Base-by-base conservation (phyloP, 371 early-diverging fungal species). In the Homolaphlyctis polyrhiza region DNA sequence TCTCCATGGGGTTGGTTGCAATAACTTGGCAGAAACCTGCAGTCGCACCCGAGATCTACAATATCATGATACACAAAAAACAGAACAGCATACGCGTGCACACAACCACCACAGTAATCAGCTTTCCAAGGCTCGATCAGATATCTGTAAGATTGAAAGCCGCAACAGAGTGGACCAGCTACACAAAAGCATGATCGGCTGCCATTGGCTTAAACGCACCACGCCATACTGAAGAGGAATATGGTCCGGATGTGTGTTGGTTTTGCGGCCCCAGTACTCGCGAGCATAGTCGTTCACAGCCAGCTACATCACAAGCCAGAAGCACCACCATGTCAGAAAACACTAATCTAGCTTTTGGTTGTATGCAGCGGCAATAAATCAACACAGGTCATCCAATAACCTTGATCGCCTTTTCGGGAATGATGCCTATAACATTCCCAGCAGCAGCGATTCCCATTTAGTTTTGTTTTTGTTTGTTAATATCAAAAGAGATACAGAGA, bases 1-100 rank as follows among this genome's bases (percentile, higher is more conserved):
- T 82, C 69, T 83, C 83, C 83, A 83, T 83, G 0, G 84, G 84
- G 60, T 81, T 83, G 0, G 84, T 83, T 0, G 77, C 83, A 50
- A 83, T 66, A 23, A 83, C 80, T 71, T 83, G 84, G 70, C 81
- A 82, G 25, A 79, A 61, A 1, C 83, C 83, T 0, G 83, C 83
- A 0, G 74, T 69, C 0, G 81, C 83, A 0, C 83, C 83, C 2
- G 83, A 70, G 25, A 70, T 2, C 66, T 61, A 39, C 47, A 47
- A 25, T 11, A 18, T 18, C 39, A 18, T 39, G 39, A 18, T 39
- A 8, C 8, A 18, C 39, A 8, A 39, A 8, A 11, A 18, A 18
- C 11, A n/a, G 4, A 3, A 2, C 3, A 3, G 47, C 47, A 47
- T 18, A 47, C 18, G 47, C 47, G 47, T 18, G 3, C 18, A 3